Conservation (phyloP, 108 stramenopile species). For the Pseudonitzschia multistriata region DNA sequence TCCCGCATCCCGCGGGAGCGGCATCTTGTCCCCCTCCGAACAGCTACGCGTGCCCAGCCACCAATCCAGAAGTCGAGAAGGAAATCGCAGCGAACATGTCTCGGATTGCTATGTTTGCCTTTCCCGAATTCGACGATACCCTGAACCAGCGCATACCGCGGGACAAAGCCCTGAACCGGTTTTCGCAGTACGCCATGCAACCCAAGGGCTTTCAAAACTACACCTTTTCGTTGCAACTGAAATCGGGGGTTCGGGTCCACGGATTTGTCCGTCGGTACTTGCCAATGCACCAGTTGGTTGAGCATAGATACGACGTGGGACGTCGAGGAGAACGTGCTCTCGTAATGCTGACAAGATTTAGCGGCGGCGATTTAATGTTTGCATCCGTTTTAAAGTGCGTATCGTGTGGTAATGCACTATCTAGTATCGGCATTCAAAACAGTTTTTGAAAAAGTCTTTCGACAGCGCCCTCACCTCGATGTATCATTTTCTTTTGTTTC, state of each 20-base stretch:
- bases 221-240: constrained; percentile 68
- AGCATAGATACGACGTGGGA: constrained; percentile 72
- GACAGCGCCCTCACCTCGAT: not conserved
- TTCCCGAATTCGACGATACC: constrained; percentile 75
- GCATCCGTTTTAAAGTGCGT: constrained; percentile 70
- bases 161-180: constrained; percentile 48
- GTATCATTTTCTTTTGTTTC: not conserved
- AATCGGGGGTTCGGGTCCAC: constrained; percentile 60
- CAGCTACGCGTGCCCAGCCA: constrained; percentile 26
- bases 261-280: constrained; percentile 79
- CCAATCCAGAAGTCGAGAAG: constrained; percentile 29
- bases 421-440: not conserved
- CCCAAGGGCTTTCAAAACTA: constrained; percentile 59
- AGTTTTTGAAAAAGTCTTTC: not conserved
- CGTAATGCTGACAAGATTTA: constrained; percentile 70
- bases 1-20: constrained; percentile 74
- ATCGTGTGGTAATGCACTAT: not conserved
- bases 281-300: constrained; percentile 48
- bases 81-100: constrained; percentile 50
- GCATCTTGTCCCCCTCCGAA: constrained; percentile 26
- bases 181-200: constrained; percentile 68
- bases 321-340: constrained; percentile 76
- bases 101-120: constrained; percentile 61
- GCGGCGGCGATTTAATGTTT: constrained; percentile 75
- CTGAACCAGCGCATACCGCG: constrained; percentile 11